phyloP scores from a whole-genome alignment of 805 yeast species.

The Candida morakotiae region DNA sequence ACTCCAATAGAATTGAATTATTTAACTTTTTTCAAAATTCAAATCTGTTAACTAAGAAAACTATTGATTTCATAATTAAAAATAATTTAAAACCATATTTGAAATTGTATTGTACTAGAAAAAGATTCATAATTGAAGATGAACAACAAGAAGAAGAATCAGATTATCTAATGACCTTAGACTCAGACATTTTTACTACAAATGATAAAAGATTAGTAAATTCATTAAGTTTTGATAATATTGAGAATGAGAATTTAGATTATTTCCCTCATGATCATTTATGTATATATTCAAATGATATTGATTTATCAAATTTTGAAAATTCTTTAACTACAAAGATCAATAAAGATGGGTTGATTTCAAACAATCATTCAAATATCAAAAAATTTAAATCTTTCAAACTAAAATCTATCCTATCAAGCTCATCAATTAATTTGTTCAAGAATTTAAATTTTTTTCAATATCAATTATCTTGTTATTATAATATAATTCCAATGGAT shows the following conservation, averaged over 20 bases:
- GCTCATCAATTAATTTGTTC: constrained; percentile 27
- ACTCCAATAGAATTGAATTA: constrained; percentile 12
- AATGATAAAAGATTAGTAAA: constrained; percentile 12
- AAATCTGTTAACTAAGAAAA: constrained; percentile 21
- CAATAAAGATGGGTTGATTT: constrained; percentile 17
- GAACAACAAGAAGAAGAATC: constrained; percentile 8
- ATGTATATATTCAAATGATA: constrained; percentile 33
- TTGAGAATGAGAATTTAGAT: constrained; percentile 8
- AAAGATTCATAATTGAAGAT: constrained; percentile 25
- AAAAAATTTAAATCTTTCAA: constrained; percentile 30
- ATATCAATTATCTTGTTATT: constrained; percentile 39
- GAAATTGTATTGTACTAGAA: constrained; percentile 24
- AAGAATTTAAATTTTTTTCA: constrained; percentile 31
- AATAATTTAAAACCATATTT: constrained; percentile 25
- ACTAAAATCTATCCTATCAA: constrained; percentile 30
- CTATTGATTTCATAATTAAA: constrained; percentile 26
- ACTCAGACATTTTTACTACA: constrained; percentile 31
- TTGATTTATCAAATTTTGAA: constrained; percentile 33
- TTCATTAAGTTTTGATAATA: background rate
- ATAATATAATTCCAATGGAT: constrained; percentile 26
- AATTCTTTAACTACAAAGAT: constrained; percentile 24
- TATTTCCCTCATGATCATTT: constrained; percentile 33
- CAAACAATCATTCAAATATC: constrained; percentile 20
- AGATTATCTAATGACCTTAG: constrained; percentile 27
- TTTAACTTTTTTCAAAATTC: constrained; percentile 15